phyloP scores from a whole-genome alignment of 192 early-diverging fungal species.

The Pilaira anomala region DNA sequence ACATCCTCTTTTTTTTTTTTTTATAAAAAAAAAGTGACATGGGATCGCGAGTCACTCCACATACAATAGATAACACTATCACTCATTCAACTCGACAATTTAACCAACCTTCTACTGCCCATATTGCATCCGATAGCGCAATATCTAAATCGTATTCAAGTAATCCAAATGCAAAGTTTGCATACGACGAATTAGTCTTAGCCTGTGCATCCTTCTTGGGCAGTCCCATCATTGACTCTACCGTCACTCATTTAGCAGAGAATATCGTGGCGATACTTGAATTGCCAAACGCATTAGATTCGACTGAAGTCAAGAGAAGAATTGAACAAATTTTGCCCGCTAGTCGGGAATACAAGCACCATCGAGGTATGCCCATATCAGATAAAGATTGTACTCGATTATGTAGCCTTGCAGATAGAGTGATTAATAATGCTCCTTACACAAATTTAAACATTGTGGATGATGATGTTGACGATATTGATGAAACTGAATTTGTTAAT shows the following conservation, averaged over 20 bases:
- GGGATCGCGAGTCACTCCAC: not conserved
- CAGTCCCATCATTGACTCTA: not conserved
- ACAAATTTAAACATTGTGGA: constrained; percentile 5
- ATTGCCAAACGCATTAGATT: not conserved
- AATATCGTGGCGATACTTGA: not conserved
- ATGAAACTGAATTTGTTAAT: not conserved
- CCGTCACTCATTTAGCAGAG: constrained; percentile 1
- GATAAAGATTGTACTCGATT: not conserved
- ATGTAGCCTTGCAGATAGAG: not conserved
- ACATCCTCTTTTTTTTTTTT: not conserved
- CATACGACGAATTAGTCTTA: constrained; percentile 2
- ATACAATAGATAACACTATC: too few relatives aligned
- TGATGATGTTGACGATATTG: not conserved
- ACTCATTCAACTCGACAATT: not conserved
- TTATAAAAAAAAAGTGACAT: not conserved
- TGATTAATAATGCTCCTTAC: not conserved
- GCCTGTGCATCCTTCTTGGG: not conserved
- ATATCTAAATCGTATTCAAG: not conserved
- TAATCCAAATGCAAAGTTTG: not conserved
- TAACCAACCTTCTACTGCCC: constrained; percentile 1
- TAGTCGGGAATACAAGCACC: not conserved
- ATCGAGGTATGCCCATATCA: not conserved
- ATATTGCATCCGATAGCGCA: not conserved
- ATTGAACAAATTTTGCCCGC: constrained; percentile 6
- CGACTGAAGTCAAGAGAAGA: not conserved